Percentiles rank a stretch among this genome's conserved stretches.
Conservation (phyloP, 2,329 filamentous ascomycete genomes). For the Fusarium tupiense region DNA sequence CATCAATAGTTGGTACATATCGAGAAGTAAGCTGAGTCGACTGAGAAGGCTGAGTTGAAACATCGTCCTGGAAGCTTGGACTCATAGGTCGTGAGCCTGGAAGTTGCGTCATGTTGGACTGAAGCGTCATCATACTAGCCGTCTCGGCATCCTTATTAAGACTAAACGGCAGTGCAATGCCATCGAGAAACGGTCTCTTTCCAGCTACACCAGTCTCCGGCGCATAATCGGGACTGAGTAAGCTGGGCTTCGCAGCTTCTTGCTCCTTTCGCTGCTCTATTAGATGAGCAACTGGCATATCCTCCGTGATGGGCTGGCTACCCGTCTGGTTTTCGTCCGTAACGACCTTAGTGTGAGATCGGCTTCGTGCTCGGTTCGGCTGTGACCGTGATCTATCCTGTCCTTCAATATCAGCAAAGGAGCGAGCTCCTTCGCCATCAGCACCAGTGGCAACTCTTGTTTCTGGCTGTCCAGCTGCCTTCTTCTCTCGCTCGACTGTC, state of each 20-base stretch:
- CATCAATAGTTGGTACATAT: conserved; percentile 56
- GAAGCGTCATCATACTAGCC: conserved; percentile 76
- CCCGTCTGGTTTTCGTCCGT: conserved; percentile 62
- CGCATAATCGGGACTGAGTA: conserved; percentile 55
- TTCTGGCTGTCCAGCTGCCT: conserved; percentile 54
- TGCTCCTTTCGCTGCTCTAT: conserved; percentile 54
- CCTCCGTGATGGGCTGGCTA: conserved; percentile 45
- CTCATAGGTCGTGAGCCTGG: conserved; percentile 50
- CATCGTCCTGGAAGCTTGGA: conserved; percentile 24
- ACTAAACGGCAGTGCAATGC: conserved; percentile 78
- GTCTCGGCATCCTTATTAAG: conserved; percentile 71
- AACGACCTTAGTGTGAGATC: conserved; percentile 58
- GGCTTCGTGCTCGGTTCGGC: conserved; percentile 46
- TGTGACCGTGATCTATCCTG: conserved; percentile 48
- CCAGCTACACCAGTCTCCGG: conserved; percentile 63
- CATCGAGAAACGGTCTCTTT: conserved; percentile 73
- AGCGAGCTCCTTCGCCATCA: conserved; percentile 56
- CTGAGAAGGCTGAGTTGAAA: conserved; percentile 23
- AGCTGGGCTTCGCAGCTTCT: conserved; percentile 52
- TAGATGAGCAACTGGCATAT: conserved; percentile 56
- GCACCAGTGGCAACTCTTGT: conserved; percentile 47
- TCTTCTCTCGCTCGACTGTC: conserved; percentile 69
- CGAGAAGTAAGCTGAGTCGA: conserved; percentile 28
- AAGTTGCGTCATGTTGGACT: conserved; percentile 50
- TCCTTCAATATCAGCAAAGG: conserved; percentile 52